A percentile compares a stretch with the other conserved stretches of the same genome.
Evolutionary conservation across 371 early-diverging fungal genomes (phyloP).

Genomic region (Haplosporangium sp.): DNA sequence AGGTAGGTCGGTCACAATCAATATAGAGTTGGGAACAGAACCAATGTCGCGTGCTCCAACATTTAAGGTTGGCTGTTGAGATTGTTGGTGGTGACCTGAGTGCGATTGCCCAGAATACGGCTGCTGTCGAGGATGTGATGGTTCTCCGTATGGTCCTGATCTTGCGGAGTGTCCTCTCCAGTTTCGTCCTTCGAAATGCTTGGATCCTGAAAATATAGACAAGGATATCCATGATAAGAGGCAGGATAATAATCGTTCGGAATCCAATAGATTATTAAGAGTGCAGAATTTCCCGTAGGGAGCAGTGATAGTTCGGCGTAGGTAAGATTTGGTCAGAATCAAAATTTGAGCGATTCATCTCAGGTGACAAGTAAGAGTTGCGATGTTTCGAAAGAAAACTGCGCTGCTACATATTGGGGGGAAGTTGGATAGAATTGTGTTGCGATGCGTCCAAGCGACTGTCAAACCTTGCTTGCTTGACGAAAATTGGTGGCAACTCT

Average conservation of each 20-base stretch:
- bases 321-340: slow-evolving; percentile 48
- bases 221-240: not conserved
- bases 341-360: slow-evolving; percentile 18
- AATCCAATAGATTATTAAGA: slow-evolving; percentile 1
- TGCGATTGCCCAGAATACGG: not conserved
- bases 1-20: slow-evolving; percentile 35
- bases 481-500: slow-evolving; percentile 29
- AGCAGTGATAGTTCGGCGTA: slow-evolving; percentile 13
- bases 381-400: slow-evolving; percentile 5
- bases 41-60: slow-evolving; percentile 48
- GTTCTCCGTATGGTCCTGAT: not conserved
- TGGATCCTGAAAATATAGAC: slow-evolving; percentile 2
- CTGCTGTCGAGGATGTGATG: slow-evolving; percentile 3
- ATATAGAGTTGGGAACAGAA: slow-evolving; percentile 35
- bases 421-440: slow-evolving; percentile 21
- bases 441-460: slow-evolving; percentile 39
- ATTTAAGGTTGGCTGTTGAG: slow-evolving; percentile 15
- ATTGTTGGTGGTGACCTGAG: not conserved
- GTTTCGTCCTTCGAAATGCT: slow-evolving; percentile 12
- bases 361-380: slow-evolving; percentile 16
- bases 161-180: slow-evolving; percentile 4
- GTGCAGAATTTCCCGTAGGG: not conserved
- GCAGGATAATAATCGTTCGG: not conserved
- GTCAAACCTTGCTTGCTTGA: slow-evolving; percentile 56
- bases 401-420: slow-evolving; percentile 8